Evolutionary conservation across 2,329 filamentous ascomycete species (phyloP), one percentile per base, ranked within the genome.

Genomic region (Xylaria sp.): DNA sequence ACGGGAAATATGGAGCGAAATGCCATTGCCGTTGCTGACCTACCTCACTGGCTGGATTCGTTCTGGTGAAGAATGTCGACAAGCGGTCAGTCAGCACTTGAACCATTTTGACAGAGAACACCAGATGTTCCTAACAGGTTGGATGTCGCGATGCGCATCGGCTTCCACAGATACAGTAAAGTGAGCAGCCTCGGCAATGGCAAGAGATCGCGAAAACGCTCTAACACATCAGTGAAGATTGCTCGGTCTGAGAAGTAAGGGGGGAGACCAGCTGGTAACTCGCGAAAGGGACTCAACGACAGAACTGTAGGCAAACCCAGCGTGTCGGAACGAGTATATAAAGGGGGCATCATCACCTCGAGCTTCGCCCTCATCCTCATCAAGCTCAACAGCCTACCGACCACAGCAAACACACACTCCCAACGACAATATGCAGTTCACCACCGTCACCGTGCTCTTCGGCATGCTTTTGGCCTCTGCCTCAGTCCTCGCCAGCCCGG

Each of bases 401-500:
- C 1, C 38, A 53, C 42, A 31, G 40, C 42, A 31, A 42, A n/a
- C 23, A 33, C 56, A 53, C 28, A 53, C 40, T 17, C 6, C 17
- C 26, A 63, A 63, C 54, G 40, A 15, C 62, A 46, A 60, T 33
- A 69, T 69, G 67, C 63, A 69, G 46, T 69, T 63, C 67, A 59
- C 40, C 38, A 64, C 60, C 44, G 5, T 57, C 53, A 65, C 63
- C 53, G 58, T 64, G 11, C 23, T 70, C 59, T 58, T 70, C 53
- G 58, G 64, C 67, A 46, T 69, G 49, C 60, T 71, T 53, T 59
- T 71, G 15, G 65, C 69, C 40, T 36, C 64, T 31, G 54, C 53
- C 69, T 61, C 67, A 6, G 67, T 56, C 46, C 60, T 71, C 26
- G 67, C 67, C 17, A 66, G 36, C 67, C 67, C 69, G 5, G 57